Evolutionary conservation across 1,284 basidiomycete species (phyloP), one percentile per base, ranked within the genome.

Genomic region (Ceratobasidium sp.): DNA sequence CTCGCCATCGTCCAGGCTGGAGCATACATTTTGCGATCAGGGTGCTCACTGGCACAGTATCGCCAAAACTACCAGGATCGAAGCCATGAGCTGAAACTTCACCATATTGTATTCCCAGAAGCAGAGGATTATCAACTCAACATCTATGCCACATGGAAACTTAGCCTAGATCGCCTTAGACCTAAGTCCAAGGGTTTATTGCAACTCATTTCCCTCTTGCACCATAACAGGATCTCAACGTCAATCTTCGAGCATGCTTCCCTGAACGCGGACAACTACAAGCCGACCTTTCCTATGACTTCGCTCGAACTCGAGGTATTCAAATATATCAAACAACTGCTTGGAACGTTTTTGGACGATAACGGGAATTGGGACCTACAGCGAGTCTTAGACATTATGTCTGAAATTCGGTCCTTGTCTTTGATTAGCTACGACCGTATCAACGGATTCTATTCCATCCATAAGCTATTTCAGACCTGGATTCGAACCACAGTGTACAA

Each of bases 181-280:
- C 50, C 59, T 11, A 32, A 26, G 13, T 30, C 62, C 4, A 21
- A 21, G 11, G 14, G 50, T 16, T 43, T 73, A 6, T 50, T 67
- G 18, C 28, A 67, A 0, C 18, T 73, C 7, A 16, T 64, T 8
- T 35, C 62, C 1, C 57, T 46, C 52, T 47, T 61, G 50, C 72
- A 66, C 38, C 61, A 67, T 30, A 30, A 23, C 23, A 44, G 50
- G n/a, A 57, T 73, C n/a, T 30, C 61, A 21, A 23, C 52, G n/a
- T 44, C 44, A 9, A 73, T 61, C 13, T 55, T 73, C 49, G 21
- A 32, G 28, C 30, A 28, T 28, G 59, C 62, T 16, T 26, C 44
- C 16, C 23, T 38, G 16, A 46, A 46, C 23, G 6, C 46, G 11
- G 21, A 7, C 6, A 23, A 43, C 21, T 61, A 61, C 23, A 11